phyloP scores from a whole-genome alignment of 2,329 filamentous ascomycete genomes.

The Arachnopeziza araneosa region DNA sequence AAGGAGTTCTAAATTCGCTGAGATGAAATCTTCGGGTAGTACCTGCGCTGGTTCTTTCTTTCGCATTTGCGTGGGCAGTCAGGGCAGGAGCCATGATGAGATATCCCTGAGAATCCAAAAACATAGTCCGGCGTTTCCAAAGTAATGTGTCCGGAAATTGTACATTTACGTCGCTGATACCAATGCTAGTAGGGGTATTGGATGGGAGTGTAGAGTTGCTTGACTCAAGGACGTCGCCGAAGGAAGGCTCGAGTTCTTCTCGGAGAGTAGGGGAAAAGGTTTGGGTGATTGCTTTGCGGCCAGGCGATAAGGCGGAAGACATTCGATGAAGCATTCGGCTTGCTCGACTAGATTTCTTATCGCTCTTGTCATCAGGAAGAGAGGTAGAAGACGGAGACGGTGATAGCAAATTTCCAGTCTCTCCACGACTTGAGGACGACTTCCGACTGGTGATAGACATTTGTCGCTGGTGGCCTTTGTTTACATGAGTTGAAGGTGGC shows the following conservation, averaged over 20 bases:
- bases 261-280: slow-evolving; percentile 31
- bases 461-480: slow-evolving; percentile 50
- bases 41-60: slow-evolving; percentile 47
- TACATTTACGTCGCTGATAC: slow-evolving; percentile 78
- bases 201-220: slow-evolving; percentile 16
- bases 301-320: slow-evolving; percentile 49
- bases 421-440: slow-evolving; percentile 34
- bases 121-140: slow-evolving; percentile 90
- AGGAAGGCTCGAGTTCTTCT: slow-evolving; percentile 32
- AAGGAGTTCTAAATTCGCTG: slow-evolving; percentile 73
- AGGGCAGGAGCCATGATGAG: slow-evolving; percentile 71
- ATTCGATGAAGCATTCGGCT: slow-evolving; percentile 58
- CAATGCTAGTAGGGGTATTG: slow-evolving; percentile 32
- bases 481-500: slow-evolving; percentile 36
- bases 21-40: slow-evolving; percentile 77
- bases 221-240: slow-evolving; percentile 28
- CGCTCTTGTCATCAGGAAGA: slow-evolving; percentile 43
- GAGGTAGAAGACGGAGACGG: slow-evolving; percentile 35
- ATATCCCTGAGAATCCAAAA: slow-evolving; percentile 77
- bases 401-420: slow-evolving; percentile 26
- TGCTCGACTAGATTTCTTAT: slow-evolving; percentile 43
- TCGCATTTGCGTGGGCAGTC: slow-evolving; percentile 38
- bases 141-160: slow-evolving; percentile 94
- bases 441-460: slow-evolving; percentile 59
- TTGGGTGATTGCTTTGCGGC: slow-evolving; percentile 33